Base-by-base conservation (phyloP, 2,329 filamentous ascomycete genomes). In the Ambrosiella xylebori region DNA sequence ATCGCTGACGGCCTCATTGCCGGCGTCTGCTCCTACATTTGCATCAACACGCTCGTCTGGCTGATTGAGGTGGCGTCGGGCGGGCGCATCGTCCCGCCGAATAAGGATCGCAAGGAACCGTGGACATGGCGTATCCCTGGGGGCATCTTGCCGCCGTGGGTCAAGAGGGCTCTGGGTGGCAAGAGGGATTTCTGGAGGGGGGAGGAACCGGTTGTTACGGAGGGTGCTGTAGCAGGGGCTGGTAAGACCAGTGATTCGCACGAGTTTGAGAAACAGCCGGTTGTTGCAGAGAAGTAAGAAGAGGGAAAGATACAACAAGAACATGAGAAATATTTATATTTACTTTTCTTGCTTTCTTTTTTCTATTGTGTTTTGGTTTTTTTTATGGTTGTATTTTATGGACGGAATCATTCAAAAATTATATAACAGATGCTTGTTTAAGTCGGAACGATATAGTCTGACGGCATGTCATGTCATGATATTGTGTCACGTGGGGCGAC, bases 1-100 rank as follows among this genome's bases (percentile, higher is more conserved):
- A 93, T 94, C 65, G 86, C 88, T 11, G 86, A 94, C 65, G 88
- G 88, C 53, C 75, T 95, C 13, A 94, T 94, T 64, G 86, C 79
- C 1, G 86, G 88, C 56, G 85, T 94, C 65, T 75, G 84, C 65
- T 81, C 80, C 44, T 94, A 94, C 69, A 83, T 84, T 50, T 66
- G 85, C 62, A 77, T 95, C 70, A 94, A 95, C 70, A 79, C 75
- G 0, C 66, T 76, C 11, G 81, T 87, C 11, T 90, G 79, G 79
- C 59, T 85, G 53, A 70, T 94, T 63, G 81, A 85, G 68, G 76
- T 80, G 66, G 70, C 71, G 2, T 84, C 81, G 0, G 74, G 80
- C 1, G 87, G 87, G 49, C 79, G 84, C 44, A 78, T 94, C 62
- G 77, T 83, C 7, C 88, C 88, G 0, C 76, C 78, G 5, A 86